Conservation (phyloP, 1,284 basidiomycete genomes). For the Pulchroboletus neoregius region DNA sequence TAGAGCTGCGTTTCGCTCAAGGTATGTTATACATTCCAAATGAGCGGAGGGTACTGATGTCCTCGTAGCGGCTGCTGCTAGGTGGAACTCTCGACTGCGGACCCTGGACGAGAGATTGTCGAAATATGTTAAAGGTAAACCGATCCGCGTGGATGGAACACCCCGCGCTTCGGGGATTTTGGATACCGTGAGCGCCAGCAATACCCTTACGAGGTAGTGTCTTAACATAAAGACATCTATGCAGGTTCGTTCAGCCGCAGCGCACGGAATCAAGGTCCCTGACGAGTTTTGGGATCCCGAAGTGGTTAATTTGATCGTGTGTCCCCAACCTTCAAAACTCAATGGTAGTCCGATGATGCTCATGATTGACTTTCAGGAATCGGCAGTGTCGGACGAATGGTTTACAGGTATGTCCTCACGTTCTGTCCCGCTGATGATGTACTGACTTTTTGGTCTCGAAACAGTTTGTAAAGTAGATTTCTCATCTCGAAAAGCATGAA, state of each 20-base stretch:
- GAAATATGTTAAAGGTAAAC: conserved; percentile 66
- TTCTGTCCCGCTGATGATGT: background rate
- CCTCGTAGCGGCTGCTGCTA: conserved; percentile 54
- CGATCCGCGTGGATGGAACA: conserved; percentile 70
- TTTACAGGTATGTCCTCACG: conserved; percentile 51
- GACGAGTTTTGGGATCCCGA: conserved; percentile 62
- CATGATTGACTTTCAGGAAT: conserved; percentile 46
- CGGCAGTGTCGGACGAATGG: conserved; percentile 75
- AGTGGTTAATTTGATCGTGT: conserved; percentile 56
- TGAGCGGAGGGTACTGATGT: background rate
- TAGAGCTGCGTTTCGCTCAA: conserved; percentile 60
- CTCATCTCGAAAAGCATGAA: background rate
- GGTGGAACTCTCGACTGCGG: conserved; percentile 64
- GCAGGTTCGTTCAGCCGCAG: conserved; percentile 63
- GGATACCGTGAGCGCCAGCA: conserved; percentile 54
- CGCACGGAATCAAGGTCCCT: conserved; percentile 68
- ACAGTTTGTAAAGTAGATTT: conserved; percentile 27
- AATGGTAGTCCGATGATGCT: background rate
- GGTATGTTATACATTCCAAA: conserved; percentile 35
- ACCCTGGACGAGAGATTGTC: conserved; percentile 62
- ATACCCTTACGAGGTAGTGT: background rate
- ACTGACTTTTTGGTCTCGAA: conserved; percentile 1
- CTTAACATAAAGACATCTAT: background rate
- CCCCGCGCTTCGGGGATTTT: conserved; percentile 77
- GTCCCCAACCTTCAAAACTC: conserved; percentile 23